Conservation (phyloP, 1,139 yeast genomes). For the Yamadazyma pseudoaaseri region DNA sequence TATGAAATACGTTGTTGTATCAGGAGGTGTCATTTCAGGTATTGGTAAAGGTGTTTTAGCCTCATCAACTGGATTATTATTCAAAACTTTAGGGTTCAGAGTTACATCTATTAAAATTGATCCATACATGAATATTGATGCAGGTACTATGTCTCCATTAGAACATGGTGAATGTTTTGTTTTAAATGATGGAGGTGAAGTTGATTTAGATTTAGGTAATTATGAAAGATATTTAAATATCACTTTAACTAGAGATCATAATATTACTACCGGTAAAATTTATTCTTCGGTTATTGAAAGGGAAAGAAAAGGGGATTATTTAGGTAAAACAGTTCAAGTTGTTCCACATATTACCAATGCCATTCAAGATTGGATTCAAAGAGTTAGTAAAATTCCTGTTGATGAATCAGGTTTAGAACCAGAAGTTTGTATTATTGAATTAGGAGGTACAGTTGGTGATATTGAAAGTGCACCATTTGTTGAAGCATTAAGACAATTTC, state of each 20-base stretch:
- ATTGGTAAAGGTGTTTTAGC: slow-evolving; percentile 98
- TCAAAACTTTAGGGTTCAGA: slow-evolving; percentile 90
- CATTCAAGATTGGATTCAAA: slow-evolving; percentile 97
- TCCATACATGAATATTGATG: slow-evolving; percentile 98
- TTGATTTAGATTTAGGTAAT: slow-evolving; percentile 95
- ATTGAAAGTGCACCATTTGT: slow-evolving; percentile 98
- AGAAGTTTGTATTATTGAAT: slow-evolving; percentile 92
- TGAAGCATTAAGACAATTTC: slow-evolving; percentile 98
- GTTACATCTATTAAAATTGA: slow-evolving; percentile 97
- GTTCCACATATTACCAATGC: slow-evolving; percentile 98
- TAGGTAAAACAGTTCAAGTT: slow-evolving; percentile 99
- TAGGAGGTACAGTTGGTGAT: slow-evolving; percentile 99
- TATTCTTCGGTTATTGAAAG: slow-evolving; percentile 90
- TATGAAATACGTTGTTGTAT: slow-evolving; percentile 98
- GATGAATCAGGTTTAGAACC: slow-evolving; percentile 88
- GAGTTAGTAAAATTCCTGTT: slow-evolving; percentile 87
- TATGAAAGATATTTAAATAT: slow-evolving; percentile 95
- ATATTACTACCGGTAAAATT: slow-evolving; percentile 97
- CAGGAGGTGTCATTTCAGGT: slow-evolving; percentile 99
- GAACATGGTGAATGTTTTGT: slow-evolving; percentile 99
- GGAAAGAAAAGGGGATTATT: slow-evolving; percentile 95
- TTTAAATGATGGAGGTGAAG: slow-evolving; percentile 98
- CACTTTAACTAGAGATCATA: slow-evolving; percentile 89
- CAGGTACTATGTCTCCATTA: slow-evolving; percentile 98
- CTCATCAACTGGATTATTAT: slow-evolving; percentile 91